phyloP scores from a whole-genome alignment of 768 basidiomycete genomes.

The Lactifluus rugatus region DNA sequence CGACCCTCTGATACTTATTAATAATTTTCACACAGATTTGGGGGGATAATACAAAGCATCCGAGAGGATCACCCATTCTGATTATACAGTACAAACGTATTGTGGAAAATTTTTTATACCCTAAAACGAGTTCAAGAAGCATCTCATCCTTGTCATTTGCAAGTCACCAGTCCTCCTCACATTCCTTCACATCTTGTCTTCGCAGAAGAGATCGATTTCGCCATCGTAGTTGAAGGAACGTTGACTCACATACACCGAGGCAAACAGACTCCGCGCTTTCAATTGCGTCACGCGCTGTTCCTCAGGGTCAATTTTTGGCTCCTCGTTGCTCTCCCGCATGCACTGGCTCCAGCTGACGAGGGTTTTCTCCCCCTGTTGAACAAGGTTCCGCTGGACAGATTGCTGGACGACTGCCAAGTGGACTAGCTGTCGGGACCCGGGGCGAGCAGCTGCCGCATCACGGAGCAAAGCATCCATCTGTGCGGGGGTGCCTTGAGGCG shows the following conservation, averaged over 20 bases:
- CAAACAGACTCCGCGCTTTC: neutral
- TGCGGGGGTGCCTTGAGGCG: neutral
- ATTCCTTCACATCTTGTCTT: neutral
- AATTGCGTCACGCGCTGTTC: neutral
- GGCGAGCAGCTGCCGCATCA: neutral
- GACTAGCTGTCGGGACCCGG: conserved; percentile 5
- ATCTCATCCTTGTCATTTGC: neutral
- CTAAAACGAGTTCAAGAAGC: neutral
- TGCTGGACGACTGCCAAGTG: conserved; percentile 15
- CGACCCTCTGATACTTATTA: no score
- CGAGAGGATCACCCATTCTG: neutral
- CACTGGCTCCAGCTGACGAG: neutral
- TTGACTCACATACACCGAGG: neutral
- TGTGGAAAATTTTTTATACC: neutral
- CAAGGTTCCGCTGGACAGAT: conserved; percentile 7
- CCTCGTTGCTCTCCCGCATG: neutral
- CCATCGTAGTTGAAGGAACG: no score
- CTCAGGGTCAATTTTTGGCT: neutral
- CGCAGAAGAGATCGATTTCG: neutral
- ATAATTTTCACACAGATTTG: no score
- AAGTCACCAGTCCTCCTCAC: neutral
- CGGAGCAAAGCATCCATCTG: neutral
- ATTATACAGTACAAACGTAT: neutral
- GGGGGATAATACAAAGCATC: neutral
- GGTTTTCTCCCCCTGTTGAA: neutral